phyloP scores from a whole-genome alignment of 2,329 filamentous ascomycete species.

The Cladosporium velox region DNA sequence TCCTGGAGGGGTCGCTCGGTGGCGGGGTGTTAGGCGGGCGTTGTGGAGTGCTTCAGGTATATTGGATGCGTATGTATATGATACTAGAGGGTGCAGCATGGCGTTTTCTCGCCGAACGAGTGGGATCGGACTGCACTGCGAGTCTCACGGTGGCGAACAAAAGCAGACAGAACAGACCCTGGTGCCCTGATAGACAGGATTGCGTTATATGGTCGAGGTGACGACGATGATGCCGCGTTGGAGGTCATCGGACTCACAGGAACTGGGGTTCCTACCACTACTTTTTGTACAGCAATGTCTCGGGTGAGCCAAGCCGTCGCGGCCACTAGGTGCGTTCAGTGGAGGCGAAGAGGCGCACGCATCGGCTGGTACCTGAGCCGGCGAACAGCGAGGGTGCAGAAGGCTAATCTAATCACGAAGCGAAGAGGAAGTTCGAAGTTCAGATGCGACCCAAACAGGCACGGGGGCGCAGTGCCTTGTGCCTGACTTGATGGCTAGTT shows the following conservation, averaged over 20 bases:
- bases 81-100: neutral
- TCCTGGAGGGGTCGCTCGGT: neutral
- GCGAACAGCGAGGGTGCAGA: slow-evolving; percentile 7
- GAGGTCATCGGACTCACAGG: slow-evolving; percentile 13
- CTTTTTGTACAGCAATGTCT: slow-evolving; percentile 16
- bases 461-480: slow-evolving; percentile 15
- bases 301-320: slow-evolving; percentile 16
- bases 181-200: neutral
- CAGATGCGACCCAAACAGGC: slow-evolving; percentile 1
- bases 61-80: slow-evolving; percentile 5
- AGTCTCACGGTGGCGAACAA: slow-evolving; percentile 5
- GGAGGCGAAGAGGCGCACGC: slow-evolving; percentile 3
- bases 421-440: neutral
- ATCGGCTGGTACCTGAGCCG: slow-evolving; percentile 19
- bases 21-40: slow-evolving; percentile 3
- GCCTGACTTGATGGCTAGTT: slow-evolving; percentile 10
- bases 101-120: neutral
- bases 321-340: neutral
- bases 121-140: neutral
- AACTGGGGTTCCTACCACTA: slow-evolving; percentile 1
- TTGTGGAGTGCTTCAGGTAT: slow-evolving; percentile 15
- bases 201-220: slow-evolving; percentile 12
- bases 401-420: neutral
- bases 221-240: slow-evolving; percentile 1
- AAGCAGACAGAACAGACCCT: neutral